Base-by-base conservation (phyloP, 1,284 basidiomycete species). In the Cutaneotrichosporon sp. region DNA sequence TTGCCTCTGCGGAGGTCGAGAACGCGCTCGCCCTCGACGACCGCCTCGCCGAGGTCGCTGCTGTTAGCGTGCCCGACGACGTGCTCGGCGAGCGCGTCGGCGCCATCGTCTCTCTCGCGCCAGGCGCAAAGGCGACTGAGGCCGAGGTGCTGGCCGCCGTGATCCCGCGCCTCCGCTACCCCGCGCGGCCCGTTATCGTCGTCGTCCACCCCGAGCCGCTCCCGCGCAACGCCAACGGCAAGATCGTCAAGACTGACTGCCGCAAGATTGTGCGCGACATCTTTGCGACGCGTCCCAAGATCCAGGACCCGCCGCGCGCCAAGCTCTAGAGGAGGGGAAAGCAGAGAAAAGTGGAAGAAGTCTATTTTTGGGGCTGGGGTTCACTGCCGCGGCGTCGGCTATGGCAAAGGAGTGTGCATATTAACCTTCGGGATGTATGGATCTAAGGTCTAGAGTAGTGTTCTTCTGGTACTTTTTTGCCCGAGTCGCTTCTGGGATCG, bases 51-150 rank as follows among this genome's bases (percentile, higher is more conserved):
- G 74, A 78, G 63, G 74, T 68, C 11, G 71, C 68, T 8, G 76
- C 74, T 20, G 65, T 78, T 2, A 66, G 73, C 1, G 67, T 78
- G 0, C 76, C 76, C 2, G 69, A 74, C 55, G 42, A 56, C 22
- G 49, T 69, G 4, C 65, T 78, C 2, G 76, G 76, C 25, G 76
- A 78, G 62, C 64, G 71, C 10, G 75, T 78, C 16, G 75, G 75
- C 5, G 74, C 66, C 0, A 62, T 71, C 22, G 69, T 76, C 4
- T 63, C 67, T 5, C 68, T 77, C 58, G 70, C 22, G 10, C 59
- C 42, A 29, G 65, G 54, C 1, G 59, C 59, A 1, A 51, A 24
- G 1, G 59, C 63, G 1, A 62, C 59, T 10, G 57, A 56, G 20
- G 50, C 45, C 16, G 46, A 50, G 10, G 31, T 65, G n/a, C 52